These are phyloP conservation scores for Tricholoma matsutake DNA, from an alignment of 768 basidiomycete genomes.

Conservation along the genomic window DNA sequence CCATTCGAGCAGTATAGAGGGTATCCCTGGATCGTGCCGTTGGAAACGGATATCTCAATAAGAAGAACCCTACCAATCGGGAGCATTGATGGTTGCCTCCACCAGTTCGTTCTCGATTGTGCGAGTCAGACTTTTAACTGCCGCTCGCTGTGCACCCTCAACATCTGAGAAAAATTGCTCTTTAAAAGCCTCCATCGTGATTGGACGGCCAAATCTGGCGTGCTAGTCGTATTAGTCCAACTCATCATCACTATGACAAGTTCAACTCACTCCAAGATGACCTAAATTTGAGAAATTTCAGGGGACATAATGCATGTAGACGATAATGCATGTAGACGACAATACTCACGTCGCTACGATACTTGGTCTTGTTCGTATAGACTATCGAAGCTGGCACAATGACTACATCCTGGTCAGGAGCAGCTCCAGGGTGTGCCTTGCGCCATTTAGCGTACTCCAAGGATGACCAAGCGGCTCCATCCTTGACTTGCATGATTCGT, in stretches of 20 bases:
- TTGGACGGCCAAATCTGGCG: slow-evolving; percentile 79
- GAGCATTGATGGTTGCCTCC: slow-evolving; percentile 83
- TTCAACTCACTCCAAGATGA: slow-evolving; percentile 61
- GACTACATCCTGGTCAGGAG: slow-evolving; percentile 44
- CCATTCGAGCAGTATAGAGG: slow-evolving; percentile 87
- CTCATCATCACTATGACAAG: slow-evolving; percentile 20
- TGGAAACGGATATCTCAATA: background rate
- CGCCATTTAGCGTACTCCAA: slow-evolving; percentile 88
- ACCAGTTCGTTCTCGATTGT: slow-evolving; percentile 68
- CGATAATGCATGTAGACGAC: slow-evolving; percentile 21
- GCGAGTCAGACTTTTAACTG: slow-evolving; percentile 84
- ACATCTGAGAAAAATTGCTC: slow-evolving; percentile 70
- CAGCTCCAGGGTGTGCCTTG: slow-evolving; percentile 48
- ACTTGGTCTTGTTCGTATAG: slow-evolving; percentile 95
- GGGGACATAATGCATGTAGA: too few species aligned
- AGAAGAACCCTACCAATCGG: slow-evolving; percentile 73
- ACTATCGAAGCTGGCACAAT: slow-evolving; percentile 87
- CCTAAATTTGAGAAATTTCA: slow-evolving; percentile 1
- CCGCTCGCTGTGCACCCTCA: slow-evolving; percentile 68
- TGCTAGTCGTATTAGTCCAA: background rate
- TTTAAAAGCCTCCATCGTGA: slow-evolving; percentile 69
- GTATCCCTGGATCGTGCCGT: slow-evolving; percentile 65
- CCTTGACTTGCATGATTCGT: slow-evolving; percentile 87
- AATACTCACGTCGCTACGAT: slow-evolving; percentile 77
- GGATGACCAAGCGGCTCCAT: slow-evolving; percentile 93